Conservation (phyloP, 202 grass and related monocot genomes). For the Zizania palustris region DNA sequence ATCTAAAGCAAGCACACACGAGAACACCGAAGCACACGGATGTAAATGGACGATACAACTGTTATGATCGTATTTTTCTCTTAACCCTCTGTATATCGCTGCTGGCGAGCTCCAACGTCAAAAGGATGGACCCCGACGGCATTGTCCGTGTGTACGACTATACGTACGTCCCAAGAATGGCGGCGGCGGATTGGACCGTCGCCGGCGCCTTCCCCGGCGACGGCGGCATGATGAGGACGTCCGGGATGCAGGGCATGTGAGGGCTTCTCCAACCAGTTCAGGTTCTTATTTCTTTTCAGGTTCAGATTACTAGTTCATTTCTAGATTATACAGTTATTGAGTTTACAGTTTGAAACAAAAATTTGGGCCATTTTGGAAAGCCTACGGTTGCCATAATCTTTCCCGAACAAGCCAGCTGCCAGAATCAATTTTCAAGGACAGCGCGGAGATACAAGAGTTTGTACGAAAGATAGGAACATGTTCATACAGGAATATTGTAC, state of each 20-base stretch:
- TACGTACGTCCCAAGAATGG: constrained; percentile 34
- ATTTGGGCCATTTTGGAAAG: too few species aligned
- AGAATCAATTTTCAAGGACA: not conserved
- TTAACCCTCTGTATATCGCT: too few species aligned
- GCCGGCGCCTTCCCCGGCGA: not conserved
- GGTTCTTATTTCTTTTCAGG: too few species aligned
- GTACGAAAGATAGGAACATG: constrained; percentile 2
- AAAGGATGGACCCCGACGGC: constrained; percentile 50
- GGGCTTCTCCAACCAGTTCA: not conserved
- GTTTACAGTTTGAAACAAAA: too few species aligned
- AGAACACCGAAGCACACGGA: too few species aligned
- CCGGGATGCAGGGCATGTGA: constrained; percentile 26
- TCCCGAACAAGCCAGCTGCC: too few species aligned
- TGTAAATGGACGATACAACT: too few species aligned
- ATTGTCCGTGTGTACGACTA: constrained; percentile 41
- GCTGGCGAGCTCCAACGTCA: not conserved
- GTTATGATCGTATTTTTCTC: too few species aligned
- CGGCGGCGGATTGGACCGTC: not conserved
- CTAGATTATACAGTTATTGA: too few species aligned
- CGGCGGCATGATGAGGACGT: constrained; percentile 36
- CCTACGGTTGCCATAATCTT: too few species aligned
- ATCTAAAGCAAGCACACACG: too few species aligned
- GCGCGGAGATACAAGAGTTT: not conserved
- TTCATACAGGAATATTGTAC: constrained; percentile 6
- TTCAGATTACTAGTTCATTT: too few species aligned